A percentile compares a stretch with the other conserved stretches of the same genome.
Evolutionary conservation across 345 rosid genomes (phyloP).

Genomic region (Dipteronia sinensis): DNA sequence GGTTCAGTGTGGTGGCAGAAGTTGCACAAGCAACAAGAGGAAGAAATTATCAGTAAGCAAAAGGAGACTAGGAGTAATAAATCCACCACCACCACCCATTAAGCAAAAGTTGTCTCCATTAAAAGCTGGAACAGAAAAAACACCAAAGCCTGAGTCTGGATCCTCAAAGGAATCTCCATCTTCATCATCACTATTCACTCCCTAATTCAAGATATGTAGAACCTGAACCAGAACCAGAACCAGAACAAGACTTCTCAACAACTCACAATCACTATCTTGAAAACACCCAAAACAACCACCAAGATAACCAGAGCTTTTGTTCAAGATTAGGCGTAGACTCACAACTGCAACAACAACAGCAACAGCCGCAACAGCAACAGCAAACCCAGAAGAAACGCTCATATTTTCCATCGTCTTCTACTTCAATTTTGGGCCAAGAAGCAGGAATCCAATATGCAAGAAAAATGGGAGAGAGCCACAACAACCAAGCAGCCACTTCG

Average conservation of each 20-base stretch:
- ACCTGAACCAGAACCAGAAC: slow-evolving; percentile 10
- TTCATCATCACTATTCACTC: slow-evolving; percentile 25
- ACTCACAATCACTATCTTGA: slow-evolving; percentile 21
- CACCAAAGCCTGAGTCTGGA: slow-evolving; percentile 54
- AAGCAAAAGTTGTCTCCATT: slow-evolving; percentile 27
- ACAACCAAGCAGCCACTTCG: slow-evolving; percentile 47
- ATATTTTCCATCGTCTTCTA: slow-evolving; percentile 21
- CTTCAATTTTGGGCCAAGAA: slow-evolving; percentile 32
- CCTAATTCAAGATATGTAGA: slow-evolving; percentile 35
- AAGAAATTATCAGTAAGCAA: slow-evolving; percentile 29
- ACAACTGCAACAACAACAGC: background rate
- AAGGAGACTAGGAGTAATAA: slow-evolving; percentile 11
- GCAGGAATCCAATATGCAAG: slow-evolving; percentile 47
- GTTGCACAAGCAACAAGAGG: slow-evolving; percentile 41
- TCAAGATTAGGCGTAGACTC: slow-evolving; percentile 33
- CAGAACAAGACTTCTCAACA: slow-evolving; percentile 13
- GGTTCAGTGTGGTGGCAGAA: slow-evolving; percentile 51
- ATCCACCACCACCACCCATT: slow-evolving; percentile 18
- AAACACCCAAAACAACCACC: slow-evolving; percentile 26
- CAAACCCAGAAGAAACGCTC: slow-evolving; percentile 49
- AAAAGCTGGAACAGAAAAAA: slow-evolving; percentile 60
- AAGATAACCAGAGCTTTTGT: slow-evolving; percentile 27
- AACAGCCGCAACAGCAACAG: slow-evolving; percentile 27
- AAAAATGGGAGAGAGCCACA: slow-evolving; percentile 53
- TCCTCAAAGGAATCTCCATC: slow-evolving; percentile 45